A percentile compares a stretch with the other conserved stretches of the same genome.
Evolutionary conservation across 139 green algal genomes (phyloP).

Genomic region (Desmodesmus armatus): DNA sequence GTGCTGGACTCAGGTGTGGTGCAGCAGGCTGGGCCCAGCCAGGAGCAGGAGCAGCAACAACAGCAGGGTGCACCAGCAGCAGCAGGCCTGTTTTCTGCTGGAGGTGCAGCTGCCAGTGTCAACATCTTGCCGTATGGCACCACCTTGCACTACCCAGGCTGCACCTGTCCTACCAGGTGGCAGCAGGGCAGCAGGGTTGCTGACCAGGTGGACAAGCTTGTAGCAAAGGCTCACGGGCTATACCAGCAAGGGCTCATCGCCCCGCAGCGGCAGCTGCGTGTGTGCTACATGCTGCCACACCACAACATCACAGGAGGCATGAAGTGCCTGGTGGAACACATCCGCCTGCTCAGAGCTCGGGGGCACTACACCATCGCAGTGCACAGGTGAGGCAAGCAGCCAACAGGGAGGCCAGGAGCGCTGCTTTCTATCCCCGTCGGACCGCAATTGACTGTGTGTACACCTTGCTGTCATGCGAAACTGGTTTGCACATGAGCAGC

Average conservation of each 20-base stretch:
- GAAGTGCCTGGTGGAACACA: conserved; percentile 72
- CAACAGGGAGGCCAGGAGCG: not conserved
- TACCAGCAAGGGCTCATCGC: conserved; percentile 45
- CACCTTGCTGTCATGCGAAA: not conserved
- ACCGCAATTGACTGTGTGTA: not conserved
- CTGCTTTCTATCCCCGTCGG: not conserved
- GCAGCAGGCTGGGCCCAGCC: too few relatives aligned
- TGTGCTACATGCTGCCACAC: conserved; percentile 73
- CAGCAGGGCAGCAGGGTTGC: conserved; percentile 30
- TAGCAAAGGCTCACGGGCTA: conserved; percentile 7
- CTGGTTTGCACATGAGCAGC: too few relatives aligned
- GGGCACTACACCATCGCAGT: conserved; percentile 67
- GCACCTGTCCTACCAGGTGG: conserved; percentile 56
- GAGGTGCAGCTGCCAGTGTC: not conserved
- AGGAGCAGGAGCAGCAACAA: not conserved
- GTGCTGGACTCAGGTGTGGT: too few relatives aligned
- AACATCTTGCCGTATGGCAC: conserved; percentile 14
- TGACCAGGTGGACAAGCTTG: conserved; percentile 61
- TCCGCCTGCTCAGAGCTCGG: conserved; percentile 51
- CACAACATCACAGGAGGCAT: conserved; percentile 76
- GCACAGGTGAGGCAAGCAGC: too few relatives aligned
- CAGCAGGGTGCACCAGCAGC: not conserved
- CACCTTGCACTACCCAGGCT: conserved; percentile 60
- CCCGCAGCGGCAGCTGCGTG: conserved; percentile 53
- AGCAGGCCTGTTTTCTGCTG: too few relatives aligned